A percentile compares a stretch with the other conserved stretches of the same genome.
Evolutionary conservation across 2,329 filamentous ascomycete species (phyloP).

Genomic region (Neonectria faginata): DNA sequence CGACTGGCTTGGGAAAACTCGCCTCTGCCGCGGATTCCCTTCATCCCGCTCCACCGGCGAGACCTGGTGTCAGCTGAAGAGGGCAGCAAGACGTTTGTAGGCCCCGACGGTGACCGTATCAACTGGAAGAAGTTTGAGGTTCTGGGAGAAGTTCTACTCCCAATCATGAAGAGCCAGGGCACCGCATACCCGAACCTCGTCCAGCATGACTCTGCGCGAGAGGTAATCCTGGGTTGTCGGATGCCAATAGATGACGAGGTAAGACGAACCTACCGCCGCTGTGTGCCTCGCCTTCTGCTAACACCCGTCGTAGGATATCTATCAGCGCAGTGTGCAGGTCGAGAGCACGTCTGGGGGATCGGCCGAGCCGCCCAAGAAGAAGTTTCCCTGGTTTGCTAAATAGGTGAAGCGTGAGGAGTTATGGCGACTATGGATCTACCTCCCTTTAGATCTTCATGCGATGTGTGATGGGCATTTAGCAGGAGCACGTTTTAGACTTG

Average conservation of each 20-base stretch:
- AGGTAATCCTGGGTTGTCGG: conserved; percentile 83
- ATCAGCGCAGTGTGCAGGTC: conserved; percentile 70
- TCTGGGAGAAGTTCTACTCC: conserved; percentile 89
- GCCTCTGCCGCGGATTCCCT: conserved; percentile 88
- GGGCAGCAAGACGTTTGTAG: conserved; percentile 90
- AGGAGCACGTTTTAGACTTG: conserved; percentile 41
- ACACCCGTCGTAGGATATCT: conserved; percentile 66
- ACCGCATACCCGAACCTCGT: conserved; percentile 80
- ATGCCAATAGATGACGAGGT: conserved; percentile 91
- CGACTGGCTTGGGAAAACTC: conserved; percentile 98
- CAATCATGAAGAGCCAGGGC: conserved; percentile 91
- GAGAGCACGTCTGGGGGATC: conserved; percentile 62
- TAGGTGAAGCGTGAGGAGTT: conserved; percentile 48
- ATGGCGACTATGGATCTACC: conserved; percentile 30
- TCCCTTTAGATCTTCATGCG: conserved; percentile 19
- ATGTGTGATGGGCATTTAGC: conserved; percentile 23
- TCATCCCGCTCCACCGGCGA: conserved; percentile 87
- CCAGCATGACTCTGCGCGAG: conserved; percentile 76
- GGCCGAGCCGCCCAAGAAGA: conserved; percentile 68
- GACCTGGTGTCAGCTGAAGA: conserved; percentile 94
- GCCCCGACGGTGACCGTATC: conserved; percentile 77
- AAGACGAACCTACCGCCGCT: conserved; percentile 51
- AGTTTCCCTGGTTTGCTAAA: conserved; percentile 74
- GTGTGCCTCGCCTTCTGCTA: conserved; percentile 29
- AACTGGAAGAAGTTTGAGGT: conserved; percentile 99